Evolutionary conservation across 2,329 filamentous ascomycete genomes (phyloP).

Genomic region (Annulohypoxylon truncatum): DNA sequence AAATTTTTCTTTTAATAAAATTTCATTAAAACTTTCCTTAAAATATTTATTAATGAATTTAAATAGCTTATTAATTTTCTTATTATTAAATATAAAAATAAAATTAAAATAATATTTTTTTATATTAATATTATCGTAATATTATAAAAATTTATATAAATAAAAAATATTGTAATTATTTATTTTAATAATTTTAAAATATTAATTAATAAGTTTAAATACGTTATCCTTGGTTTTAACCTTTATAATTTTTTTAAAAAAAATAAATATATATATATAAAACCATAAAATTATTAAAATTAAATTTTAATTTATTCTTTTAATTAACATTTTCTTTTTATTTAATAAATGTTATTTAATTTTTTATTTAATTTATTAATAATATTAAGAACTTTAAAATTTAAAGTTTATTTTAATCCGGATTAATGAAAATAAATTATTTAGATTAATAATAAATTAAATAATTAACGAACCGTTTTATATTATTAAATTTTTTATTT

Average conservation of each 20-base stretch:
- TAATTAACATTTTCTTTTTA: neutral
- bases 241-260: neutral
- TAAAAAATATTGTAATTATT: neutral
- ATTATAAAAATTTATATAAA: neutral
- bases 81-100: neutral
- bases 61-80: neutral
- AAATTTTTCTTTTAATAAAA: neutral
- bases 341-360: neutral
- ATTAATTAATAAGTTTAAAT: neutral
- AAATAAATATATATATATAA: neutral
- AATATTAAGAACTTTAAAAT: neutral
- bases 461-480: neutral
- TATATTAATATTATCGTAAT: neutral
- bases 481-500: constrained; percentile 1
- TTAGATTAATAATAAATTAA: neutral
- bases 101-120: neutral
- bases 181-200: constrained; percentile 1
- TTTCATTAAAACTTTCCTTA: neutral
- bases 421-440: neutral
- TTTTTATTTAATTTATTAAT: neutral
- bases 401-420: neutral
- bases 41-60: neutral
- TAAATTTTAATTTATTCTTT: neutral
- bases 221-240: neutral
- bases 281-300: neutral